Percentiles rank a stretch among this genome's conserved stretches.
These are phyloP conservation scores for Cryphonectria nitschkei DNA, from an alignment of 2,329 filamentous ascomycete genomes.

Conservation along the genomic window DNA sequence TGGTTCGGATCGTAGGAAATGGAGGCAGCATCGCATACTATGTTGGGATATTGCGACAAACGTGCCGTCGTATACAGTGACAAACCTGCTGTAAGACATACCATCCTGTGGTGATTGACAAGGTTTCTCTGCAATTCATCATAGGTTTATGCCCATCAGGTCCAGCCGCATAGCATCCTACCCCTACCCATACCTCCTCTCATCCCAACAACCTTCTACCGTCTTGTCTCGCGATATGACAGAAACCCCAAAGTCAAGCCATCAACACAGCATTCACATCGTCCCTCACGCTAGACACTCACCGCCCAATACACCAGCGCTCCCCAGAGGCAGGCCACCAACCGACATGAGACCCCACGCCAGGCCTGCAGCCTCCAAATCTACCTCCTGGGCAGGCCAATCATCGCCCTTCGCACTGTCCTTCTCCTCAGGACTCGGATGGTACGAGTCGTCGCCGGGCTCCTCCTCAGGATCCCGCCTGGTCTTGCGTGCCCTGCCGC, in stretches of 20 bases:
- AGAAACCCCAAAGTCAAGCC: not conserved
- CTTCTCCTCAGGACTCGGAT: slow-evolving; percentile 41
- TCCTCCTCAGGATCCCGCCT: slow-evolving; percentile 34
- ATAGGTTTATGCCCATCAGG: not conserved
- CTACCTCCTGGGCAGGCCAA: slow-evolving; percentile 44
- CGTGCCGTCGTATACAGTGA: too few species aligned
- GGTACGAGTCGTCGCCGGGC: slow-evolving; percentile 41
- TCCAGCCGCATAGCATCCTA: not conserved
- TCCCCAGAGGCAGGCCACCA: slow-evolving; percentile 49
- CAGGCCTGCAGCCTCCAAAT: slow-evolving; percentile 52
- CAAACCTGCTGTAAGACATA: not conserved
- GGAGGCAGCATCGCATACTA: not conserved
- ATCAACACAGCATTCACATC: too few species aligned
- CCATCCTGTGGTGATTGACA: not conserved
- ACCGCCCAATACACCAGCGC: slow-evolving; percentile 50
- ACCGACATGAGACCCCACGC: slow-evolving; percentile 50
- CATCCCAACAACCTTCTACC: not conserved
- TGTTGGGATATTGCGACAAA: too few species aligned
- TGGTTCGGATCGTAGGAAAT: not conserved
- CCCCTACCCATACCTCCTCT: not conserved
- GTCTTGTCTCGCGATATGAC: not conserved
- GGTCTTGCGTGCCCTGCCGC: slow-evolving; percentile 36
- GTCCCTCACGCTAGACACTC: slow-evolving; percentile 44
- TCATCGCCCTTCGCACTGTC: slow-evolving; percentile 46
- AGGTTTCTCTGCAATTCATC: not conserved